phyloP scores from a whole-genome alignment of 75 land plant genomes.

The Selaginella moellendorffii region DNA sequence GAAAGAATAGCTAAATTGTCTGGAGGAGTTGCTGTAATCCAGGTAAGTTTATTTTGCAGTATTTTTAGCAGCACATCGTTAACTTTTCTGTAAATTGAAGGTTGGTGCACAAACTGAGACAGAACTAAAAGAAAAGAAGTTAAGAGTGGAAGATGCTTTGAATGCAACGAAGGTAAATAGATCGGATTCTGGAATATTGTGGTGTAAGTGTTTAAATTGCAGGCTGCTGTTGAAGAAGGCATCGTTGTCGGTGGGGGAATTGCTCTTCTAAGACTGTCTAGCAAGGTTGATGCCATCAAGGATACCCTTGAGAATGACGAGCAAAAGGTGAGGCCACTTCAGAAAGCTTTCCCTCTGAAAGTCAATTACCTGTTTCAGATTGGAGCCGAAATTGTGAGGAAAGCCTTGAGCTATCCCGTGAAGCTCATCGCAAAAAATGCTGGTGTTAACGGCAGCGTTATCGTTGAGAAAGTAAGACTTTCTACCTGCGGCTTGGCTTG shows the following conservation, averaged over 20 bases:
- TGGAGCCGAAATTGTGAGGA: constrained; percentile 82
- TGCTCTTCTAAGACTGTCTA: constrained; percentile 51
- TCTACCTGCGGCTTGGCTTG: too few species aligned
- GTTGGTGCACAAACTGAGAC: constrained; percentile 89
- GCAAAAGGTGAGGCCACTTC: too few species aligned
- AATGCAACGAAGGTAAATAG: constrained; percentile 77
- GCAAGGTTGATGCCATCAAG: constrained; percentile 67
- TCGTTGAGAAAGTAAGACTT: constrained; percentile 78
- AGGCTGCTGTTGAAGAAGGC: constrained; percentile 97
- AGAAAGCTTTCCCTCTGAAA: too few species aligned
- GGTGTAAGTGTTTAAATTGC: neutral
- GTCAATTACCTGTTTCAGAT: constrained; percentile 44
- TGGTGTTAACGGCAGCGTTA: constrained; percentile 67
- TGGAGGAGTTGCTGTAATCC: constrained; percentile 74
- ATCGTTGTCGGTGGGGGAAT: constrained; percentile 89
- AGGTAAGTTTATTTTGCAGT: too few species aligned
- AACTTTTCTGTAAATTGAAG: too few species aligned
- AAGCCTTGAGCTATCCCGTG: constrained; percentile 61
- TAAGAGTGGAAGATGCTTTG: constrained; percentile 89
- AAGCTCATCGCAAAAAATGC: constrained; percentile 82
- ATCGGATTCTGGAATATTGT: neutral
- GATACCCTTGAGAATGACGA: constrained; percentile 62
- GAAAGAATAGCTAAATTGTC: constrained; percentile 77
- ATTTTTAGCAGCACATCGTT: too few species aligned
- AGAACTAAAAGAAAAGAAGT: constrained; percentile 77